Evolutionary conservation across 2,329 filamentous ascomycete species (phyloP).

Genomic region (Macrophomina phaseolina): DNA sequence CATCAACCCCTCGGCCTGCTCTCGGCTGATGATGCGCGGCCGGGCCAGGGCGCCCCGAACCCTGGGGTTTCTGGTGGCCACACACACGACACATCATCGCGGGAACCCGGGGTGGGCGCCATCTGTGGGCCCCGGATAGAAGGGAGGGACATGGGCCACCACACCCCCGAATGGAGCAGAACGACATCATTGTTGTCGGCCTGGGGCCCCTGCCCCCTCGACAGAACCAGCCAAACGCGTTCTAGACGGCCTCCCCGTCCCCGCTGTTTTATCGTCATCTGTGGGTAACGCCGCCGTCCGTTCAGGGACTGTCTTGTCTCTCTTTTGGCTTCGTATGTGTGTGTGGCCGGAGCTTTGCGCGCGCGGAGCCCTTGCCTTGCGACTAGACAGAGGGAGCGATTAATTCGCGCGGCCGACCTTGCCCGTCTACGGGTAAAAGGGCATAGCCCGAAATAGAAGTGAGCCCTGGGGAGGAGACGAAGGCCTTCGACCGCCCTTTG

Average conservation of each 20-base stretch:
- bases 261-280: not conserved
- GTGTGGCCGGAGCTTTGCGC: not conserved
- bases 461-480: no score
- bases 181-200: not conserved
- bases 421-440: not conserved
- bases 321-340: not conserved
- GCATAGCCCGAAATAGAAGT: not conserved
- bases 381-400: not conserved
- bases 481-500: no score
- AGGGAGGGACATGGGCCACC: not conserved
- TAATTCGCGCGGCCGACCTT: not conserved
- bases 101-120: not conserved
- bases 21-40: slow-evolving; percentile 4
- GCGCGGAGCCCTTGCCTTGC: not conserved
- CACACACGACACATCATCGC: not conserved
- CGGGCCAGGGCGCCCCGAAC: not conserved
- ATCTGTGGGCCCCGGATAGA: not conserved
- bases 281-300: not conserved
- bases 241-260: not conserved
- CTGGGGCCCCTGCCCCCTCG: not conserved
- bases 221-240: not conserved
- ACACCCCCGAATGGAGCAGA: no score
- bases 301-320: no score
- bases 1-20: not conserved
- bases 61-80: not conserved